Evolutionary conservation across 176 grass and related monocot species (phyloP).

Genomic region (Musa beccarii): DNA sequence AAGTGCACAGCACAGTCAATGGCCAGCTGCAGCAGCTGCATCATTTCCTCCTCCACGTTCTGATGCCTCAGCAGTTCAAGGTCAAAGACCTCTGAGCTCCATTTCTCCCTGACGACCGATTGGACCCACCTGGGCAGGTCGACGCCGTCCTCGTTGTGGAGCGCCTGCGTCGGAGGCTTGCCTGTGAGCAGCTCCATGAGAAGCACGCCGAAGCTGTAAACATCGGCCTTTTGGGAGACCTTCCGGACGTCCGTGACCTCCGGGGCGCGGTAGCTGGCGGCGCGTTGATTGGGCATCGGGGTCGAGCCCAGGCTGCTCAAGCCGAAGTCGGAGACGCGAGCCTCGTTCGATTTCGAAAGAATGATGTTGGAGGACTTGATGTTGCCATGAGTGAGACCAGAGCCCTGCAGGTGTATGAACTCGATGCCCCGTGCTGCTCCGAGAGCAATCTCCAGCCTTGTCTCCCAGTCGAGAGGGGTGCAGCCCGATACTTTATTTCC

Average conservation of each 20-base stretch:
- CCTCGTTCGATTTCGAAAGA: conserved; percentile 19
- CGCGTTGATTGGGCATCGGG: conserved; percentile 16
- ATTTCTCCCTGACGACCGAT: background rate
- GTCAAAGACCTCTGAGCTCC: conserved; percentile 11
- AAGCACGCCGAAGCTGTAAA: conserved; percentile 11
- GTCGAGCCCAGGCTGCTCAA: conserved; percentile 32
- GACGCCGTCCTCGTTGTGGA: conserved; percentile 4
- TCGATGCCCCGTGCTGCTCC: conserved; percentile 61
- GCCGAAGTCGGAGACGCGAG: conserved; percentile 46
- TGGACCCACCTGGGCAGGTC: conserved; percentile 6
- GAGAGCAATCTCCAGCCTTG: conserved; percentile 46
- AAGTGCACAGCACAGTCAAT: conserved; percentile 62
- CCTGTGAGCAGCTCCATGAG: conserved; percentile 16
- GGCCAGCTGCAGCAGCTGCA: conserved; percentile 59
- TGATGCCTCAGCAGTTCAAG: background rate
- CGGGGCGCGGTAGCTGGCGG: conserved; percentile 49
- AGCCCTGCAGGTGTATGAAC: conserved; percentile 46
- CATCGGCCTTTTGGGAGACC: conserved; percentile 23
- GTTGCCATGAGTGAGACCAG: conserved; percentile 43
- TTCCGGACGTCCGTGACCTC: conserved; percentile 42
- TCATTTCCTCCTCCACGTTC: conserved; percentile 46
- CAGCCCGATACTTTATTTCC: conserved; percentile 31
- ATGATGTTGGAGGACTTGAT: conserved; percentile 72
- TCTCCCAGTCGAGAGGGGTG: conserved; percentile 33
- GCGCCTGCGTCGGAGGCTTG: conserved; percentile 27